phyloP scores from a whole-genome alignment of 257 asterid genomes.

The Eucommia ulmoides region DNA sequence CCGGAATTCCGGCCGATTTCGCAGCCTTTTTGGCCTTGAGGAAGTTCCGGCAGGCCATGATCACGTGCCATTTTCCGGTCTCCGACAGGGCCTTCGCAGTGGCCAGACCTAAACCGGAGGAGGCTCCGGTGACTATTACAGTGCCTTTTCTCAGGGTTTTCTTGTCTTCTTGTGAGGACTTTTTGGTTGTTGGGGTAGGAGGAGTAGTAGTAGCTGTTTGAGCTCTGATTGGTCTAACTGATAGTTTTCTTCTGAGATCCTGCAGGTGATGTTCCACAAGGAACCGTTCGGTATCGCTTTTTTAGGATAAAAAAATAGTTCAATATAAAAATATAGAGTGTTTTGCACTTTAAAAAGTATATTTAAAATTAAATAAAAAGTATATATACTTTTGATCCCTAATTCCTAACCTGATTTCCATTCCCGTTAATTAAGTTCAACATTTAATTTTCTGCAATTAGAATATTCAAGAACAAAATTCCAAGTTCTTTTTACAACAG shows the following conservation, averaged over 20 bases:
- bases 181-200: slow-evolving; percentile 40
- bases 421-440: too few relatives aligned
- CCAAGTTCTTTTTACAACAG: too few relatives aligned
- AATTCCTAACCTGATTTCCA: background rate
- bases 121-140: slow-evolving; percentile 70
- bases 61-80: slow-evolving; percentile 75
- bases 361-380: background rate
- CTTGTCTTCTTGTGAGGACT: slow-evolving; percentile 41
- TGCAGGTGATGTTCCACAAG: background rate
- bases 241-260: slow-evolving; percentile 11
- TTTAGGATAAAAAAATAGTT: too few relatives aligned
- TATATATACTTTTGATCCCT: background rate
- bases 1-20: slow-evolving; percentile 56
- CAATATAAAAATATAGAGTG: too few relatives aligned
- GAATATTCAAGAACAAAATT: too few relatives aligned
- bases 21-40: slow-evolving; percentile 78
- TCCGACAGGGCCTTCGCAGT: slow-evolving; percentile 76
- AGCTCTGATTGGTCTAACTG: slow-evolving; percentile 24
- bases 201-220: slow-evolving; percentile 53
- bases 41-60: slow-evolving; percentile 94
- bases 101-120: slow-evolving; percentile 82
- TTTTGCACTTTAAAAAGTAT: too few relatives aligned
- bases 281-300: too few relatives aligned
- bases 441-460: too few relatives aligned
- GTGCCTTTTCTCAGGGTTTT: slow-evolving; percentile 66